These are phyloP conservation scores for Thraustochytrium sp. DNA, from an alignment of 352 stramenopile genomes.

Conservation along the genomic window DNA sequence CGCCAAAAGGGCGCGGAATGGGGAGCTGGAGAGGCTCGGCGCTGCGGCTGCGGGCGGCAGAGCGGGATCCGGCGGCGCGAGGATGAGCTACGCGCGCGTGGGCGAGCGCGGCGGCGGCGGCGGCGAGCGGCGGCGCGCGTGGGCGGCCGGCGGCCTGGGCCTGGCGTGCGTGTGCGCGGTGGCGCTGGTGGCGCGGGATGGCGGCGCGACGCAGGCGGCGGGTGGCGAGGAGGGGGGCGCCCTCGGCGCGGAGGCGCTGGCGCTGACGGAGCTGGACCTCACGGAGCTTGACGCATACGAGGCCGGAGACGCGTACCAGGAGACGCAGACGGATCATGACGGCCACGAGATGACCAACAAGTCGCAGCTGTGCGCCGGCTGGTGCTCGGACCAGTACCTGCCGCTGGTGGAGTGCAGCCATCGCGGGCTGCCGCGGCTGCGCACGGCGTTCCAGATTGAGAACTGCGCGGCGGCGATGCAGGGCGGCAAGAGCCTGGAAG, in stretches of 20 bases:
- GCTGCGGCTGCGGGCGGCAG: too few relatives aligned
- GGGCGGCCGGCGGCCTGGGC: too few relatives aligned
- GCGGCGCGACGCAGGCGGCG: too few relatives aligned
- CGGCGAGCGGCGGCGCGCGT: too few relatives aligned
- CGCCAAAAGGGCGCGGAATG: too few relatives aligned
- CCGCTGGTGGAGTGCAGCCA: neutral
- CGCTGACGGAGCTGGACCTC: too few relatives aligned
- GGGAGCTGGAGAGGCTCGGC: too few relatives aligned
- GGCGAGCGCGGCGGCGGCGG: too few relatives aligned
- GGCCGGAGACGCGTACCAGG: neutral
- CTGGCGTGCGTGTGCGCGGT: too few relatives aligned
- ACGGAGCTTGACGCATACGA: neutral
- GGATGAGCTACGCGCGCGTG: too few relatives aligned
- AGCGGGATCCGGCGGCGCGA: too few relatives aligned
- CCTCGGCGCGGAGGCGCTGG: neutral
- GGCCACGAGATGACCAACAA: neutral
- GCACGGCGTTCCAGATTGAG: conserved; percentile 26
- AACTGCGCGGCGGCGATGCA: conserved; percentile 22
- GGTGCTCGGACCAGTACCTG: conserved; percentile 5
- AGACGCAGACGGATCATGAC: neutral
- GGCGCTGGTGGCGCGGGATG: too few relatives aligned
- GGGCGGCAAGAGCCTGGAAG: neutral
- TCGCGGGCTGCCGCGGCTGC: neutral
- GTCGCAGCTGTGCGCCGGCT: conserved; percentile 1
- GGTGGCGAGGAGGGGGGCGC: neutral